Evolutionary conservation across 1,284 basidiomycete species (phyloP).

Genomic region (Exobasidium cylindrosporum): DNA sequence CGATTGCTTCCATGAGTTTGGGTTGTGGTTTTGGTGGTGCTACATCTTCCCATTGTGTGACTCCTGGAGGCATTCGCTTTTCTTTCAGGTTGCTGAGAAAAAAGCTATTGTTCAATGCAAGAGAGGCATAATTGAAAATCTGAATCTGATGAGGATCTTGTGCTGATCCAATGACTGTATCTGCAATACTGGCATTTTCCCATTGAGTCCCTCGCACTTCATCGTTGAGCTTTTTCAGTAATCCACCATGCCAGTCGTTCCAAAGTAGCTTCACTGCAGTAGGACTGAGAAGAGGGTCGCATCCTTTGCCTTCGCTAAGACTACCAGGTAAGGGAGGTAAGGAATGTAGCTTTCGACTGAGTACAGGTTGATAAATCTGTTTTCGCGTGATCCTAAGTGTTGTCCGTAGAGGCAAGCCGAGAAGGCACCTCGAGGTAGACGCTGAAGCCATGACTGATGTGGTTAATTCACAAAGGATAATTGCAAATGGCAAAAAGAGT

Average conservation of each 20-base stretch:
- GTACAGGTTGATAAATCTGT: not conserved
- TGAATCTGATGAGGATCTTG: conserved; percentile 65
- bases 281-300: conserved; percentile 43
- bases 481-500: too few relatives aligned
- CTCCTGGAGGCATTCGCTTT: not conserved
- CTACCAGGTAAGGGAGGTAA: conserved; percentile 37
- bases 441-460: not conserved
- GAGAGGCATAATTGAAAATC: conserved; percentile 85
- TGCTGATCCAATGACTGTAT: conserved; percentile 73
- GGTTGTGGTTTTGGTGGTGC: conserved; percentile 2
- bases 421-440: not conserved
- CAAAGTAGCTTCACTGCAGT: conserved; percentile 42
- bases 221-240: conserved; percentile 50
- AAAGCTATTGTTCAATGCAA: conserved; percentile 92
- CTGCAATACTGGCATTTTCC: conserved; percentile 65
- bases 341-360: conserved; percentile 27
- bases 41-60: not conserved
- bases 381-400: not conserved
- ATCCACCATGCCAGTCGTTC: conserved; percentile 45
- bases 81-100: conserved; percentile 72
- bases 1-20: conserved; percentile 59
- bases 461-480: too few relatives aligned
- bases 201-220: conserved; percentile 61
- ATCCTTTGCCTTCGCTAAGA: conserved; percentile 30
- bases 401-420: not conserved